Base-by-base conservation (phyloP, 2,329 filamentous ascomycete species). In the Colletotrichum sp. region DNA sequence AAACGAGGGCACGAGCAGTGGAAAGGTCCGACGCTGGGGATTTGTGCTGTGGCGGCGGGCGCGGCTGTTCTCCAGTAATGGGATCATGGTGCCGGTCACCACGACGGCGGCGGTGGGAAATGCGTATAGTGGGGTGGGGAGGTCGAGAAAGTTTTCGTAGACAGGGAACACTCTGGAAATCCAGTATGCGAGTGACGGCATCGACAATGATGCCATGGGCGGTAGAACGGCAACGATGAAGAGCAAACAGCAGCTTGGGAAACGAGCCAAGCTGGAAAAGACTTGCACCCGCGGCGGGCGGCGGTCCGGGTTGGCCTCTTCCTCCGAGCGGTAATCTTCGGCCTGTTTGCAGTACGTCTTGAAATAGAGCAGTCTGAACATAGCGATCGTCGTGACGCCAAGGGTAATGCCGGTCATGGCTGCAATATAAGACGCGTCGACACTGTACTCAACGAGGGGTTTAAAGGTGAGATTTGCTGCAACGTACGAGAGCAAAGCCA, bases 321-420 rank as follows among this genome's bases (percentile, higher is more conserved):
- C 43, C n/a, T 22, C 43, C n/a, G 43, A 52, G 4, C n/a, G 43
- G 43, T 52, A 22, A 2, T 22, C 2, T 52, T 52, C 43, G n/a
- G n/a, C 43, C 43, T 52, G 43, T 3, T 7, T 52, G n/a, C n/a
- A 52, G n/a, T 13, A 52, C 0, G 43, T 22, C 43, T 22, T 52
- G 18, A 4, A n/a, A n/a, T 0, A n/a, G 1, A 4, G 9, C 0
- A 10, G 12, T 0, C 39, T 48, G 18, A 5, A 22, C 9, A 12
- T 0, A n/a, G 18, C 18, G 39, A 48, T 22, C 1, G 9, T 48
- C 0, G 39, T 48, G 1, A 52, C n/a, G 43, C 43, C 43, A n/a
- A 52, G 43, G 43, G 6, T 0, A 52, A 52, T 52, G 10, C 43
- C 10, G 43, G n/a, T 13, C 43, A 52, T 52, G 43, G 43, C 43